These are phyloP conservation scores for Rhododendron mucronatum DNA, from an alignment of 148 eudicot genomes.

Conservation along the genomic window DNA sequence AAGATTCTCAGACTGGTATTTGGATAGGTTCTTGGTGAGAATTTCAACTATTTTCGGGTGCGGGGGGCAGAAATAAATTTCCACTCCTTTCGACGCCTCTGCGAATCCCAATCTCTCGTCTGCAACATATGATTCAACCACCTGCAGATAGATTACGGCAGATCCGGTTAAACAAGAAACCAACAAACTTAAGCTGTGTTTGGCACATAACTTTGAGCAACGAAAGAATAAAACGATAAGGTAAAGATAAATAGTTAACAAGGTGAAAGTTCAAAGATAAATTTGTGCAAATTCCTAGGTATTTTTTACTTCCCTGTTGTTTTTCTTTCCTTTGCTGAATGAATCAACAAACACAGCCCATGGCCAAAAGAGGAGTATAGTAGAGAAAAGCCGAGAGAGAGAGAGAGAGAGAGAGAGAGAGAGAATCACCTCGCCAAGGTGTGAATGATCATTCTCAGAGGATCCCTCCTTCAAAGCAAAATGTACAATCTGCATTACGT, in stretches of 20 bases:
- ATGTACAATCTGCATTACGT: constrained; percentile 51
- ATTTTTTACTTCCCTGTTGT: background rate
- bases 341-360: background rate
- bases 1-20: constrained; percentile 41
- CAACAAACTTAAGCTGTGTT: background rate
- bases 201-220: background rate
- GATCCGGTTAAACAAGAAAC: background rate
- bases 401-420: background rate
- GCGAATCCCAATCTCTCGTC: constrained; percentile 86
- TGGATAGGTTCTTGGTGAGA: constrained; percentile 52
- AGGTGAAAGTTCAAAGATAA: background rate
- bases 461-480: constrained; percentile 64
- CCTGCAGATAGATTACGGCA: constrained; percentile 30
- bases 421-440: constrained; percentile 55
- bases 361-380: background rate
- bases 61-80: constrained; percentile 75
- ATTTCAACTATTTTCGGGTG: constrained; percentile 52
- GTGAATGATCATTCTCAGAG: constrained; percentile 40
- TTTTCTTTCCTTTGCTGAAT: background rate
- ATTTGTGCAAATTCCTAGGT: background rate
- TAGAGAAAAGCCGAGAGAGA: background rate
- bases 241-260: background rate
- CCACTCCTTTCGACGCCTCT: constrained; percentile 74
- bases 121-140: constrained; percentile 54
- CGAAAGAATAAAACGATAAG: background rate